phyloP scores from a whole-genome alignment of 345 rosid genomes.

The Eucalyptus victrix region DNA sequence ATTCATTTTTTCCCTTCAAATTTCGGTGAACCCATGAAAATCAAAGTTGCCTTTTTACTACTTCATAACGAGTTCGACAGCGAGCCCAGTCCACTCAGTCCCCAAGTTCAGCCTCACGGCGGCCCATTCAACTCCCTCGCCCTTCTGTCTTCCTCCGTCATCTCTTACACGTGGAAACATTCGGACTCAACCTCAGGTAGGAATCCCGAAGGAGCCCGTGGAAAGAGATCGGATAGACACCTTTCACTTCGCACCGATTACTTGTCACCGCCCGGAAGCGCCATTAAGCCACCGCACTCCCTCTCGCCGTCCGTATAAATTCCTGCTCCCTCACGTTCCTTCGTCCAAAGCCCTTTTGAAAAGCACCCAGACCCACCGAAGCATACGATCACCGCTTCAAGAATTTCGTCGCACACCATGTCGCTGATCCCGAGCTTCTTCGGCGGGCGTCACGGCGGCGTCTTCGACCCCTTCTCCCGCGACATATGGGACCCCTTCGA shows the following conservation, averaged over 20 bases:
- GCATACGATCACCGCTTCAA: neutral
- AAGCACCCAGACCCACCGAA: neutral
- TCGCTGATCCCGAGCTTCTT: slow-evolving; percentile 2
- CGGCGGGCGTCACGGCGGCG: slow-evolving; percentile 1
- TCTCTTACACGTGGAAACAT: neutral
- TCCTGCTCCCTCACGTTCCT: neutral
- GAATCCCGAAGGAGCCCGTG: neutral
- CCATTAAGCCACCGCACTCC: neutral
- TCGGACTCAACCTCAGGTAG: neutral
- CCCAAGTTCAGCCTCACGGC: neutral
- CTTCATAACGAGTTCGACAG: neutral
- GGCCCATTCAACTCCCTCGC: neutral
- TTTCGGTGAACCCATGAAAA: neutral
- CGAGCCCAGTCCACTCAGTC: neutral
- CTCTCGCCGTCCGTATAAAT: neutral
- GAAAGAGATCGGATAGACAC: neutral
- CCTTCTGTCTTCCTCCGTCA: neutral
- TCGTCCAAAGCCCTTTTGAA: neutral
- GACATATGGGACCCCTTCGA: slow-evolving; percentile 18
- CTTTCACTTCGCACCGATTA: neutral
- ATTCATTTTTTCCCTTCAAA: neutral
- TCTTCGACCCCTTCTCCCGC: slow-evolving; percentile 14
- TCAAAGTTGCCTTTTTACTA: neutral
- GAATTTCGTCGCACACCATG: neutral
- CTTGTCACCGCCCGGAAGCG: neutral